Conservation (phyloP, 495 filamentous ascomycete species). For the Podospora bellae-mahoneyi region DNA sequence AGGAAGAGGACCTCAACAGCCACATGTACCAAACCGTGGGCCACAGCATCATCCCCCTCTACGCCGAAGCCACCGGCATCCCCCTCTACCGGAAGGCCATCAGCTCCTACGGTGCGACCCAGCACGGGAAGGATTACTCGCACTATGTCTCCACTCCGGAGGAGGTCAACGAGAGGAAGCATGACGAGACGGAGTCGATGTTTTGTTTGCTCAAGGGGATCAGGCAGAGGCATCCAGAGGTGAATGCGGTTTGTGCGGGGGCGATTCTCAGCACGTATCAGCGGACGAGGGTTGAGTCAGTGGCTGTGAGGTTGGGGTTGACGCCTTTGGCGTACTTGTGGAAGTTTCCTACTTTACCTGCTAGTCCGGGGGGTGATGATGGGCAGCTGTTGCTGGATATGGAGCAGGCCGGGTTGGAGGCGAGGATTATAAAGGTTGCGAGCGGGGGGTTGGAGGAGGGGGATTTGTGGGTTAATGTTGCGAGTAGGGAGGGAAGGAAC, state of each 20-base stretch:
- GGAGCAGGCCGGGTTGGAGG: slow-evolving; percentile 69
- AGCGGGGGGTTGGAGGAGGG: slow-evolving; percentile 80
- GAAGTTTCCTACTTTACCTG: slow-evolving; percentile 76
- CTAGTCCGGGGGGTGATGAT: slow-evolving; percentile 35
- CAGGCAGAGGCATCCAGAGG: slow-evolving; percentile 61
- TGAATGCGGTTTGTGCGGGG: slow-evolving; percentile 81
- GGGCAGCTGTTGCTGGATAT: slow-evolving; percentile 74
- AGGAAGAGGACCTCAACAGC: slow-evolving; percentile 69
- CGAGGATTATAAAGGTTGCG: slow-evolving; percentile 89
- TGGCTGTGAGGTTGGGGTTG: slow-evolving; percentile 72
- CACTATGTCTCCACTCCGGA: slow-evolving; percentile 16
- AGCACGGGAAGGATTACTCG: slow-evolving; percentile 60
- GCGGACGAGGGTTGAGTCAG: slow-evolving; percentile 86
- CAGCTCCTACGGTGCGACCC: slow-evolving; percentile 56
- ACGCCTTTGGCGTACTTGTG: slow-evolving; percentile 82
- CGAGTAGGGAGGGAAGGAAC: slow-evolving; percentile 47
- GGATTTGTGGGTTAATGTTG: slow-evolving; percentile 81
- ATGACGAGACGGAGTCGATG: slow-evolving; percentile 86
- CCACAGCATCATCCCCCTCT: slow-evolving; percentile 81
- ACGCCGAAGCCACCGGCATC: slow-evolving; percentile 68
- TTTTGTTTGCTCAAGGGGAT: slow-evolving; percentile 66
- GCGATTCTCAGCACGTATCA: slow-evolving; percentile 95
- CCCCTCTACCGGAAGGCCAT: slow-evolving; percentile 79
- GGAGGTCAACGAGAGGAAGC: background rate
- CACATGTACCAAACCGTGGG: slow-evolving; percentile 99